Evolutionary conservation across 768 basidiomycete genomes (phyloP).

Genomic region (Psilocybe sp.): DNA sequence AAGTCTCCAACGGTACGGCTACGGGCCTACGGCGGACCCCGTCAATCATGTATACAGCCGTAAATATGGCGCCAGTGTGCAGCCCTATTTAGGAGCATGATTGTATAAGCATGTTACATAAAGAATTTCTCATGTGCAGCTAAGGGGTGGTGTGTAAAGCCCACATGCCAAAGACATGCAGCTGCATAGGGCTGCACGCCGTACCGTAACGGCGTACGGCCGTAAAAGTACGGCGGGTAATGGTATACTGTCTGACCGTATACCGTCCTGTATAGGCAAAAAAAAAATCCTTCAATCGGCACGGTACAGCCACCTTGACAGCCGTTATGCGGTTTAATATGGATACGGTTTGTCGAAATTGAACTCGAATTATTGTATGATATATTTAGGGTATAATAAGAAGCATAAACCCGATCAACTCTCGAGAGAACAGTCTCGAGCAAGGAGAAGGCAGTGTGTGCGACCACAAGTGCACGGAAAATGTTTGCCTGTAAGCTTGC

Average conservation of each 20-base stretch:
- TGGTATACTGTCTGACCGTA: neutral
- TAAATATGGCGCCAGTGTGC: too few relatives aligned
- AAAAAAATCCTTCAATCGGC: neutral
- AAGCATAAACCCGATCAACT: neutral
- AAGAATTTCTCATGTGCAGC: too few relatives aligned
- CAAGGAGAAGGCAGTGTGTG: conserved; percentile 18
- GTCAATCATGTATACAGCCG: too few relatives aligned
- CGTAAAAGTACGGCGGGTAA: neutral
- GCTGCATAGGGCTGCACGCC: conserved; percentile 4
- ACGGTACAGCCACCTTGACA: too few relatives aligned
- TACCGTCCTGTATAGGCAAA: neutral
- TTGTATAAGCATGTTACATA: too few relatives aligned
- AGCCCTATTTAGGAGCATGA: too few relatives aligned
- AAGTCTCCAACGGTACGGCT: too few relatives aligned
- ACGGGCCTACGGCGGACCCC: too few relatives aligned
- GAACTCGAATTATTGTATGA: neutral
- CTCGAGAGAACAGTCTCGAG: neutral
- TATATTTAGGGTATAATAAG: neutral
- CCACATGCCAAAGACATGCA: too few relatives aligned
- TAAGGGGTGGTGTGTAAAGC: too few relatives aligned
- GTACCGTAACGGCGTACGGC: conserved; percentile 3
- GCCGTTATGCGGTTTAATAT: too few relatives aligned
- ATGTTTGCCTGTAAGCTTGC: conserved; percentile 27
- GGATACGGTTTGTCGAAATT: too few relatives aligned
- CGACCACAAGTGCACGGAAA: conserved; percentile 25